A percentile compares a stretch with the other conserved stretches of the same genome.
Conservation (phyloP, 2,329 filamentous ascomycete species). For the Diplocarpon rosae region DNA sequence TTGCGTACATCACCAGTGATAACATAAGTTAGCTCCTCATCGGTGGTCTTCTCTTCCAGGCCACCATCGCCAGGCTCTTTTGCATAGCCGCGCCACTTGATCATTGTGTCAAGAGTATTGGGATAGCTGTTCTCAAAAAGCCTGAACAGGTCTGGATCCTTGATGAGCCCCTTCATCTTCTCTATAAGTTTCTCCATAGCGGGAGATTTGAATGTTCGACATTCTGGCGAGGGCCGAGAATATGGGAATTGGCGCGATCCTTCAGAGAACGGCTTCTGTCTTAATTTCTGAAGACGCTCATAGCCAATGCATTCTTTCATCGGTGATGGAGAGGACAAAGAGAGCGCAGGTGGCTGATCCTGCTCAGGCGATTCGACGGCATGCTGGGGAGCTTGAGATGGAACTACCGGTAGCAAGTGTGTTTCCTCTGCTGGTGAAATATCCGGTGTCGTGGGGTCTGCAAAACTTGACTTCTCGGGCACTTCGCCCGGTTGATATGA, state of each 20-base stretch:
- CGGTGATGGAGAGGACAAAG: background rate
- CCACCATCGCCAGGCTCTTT: slow-evolving; percentile 31
- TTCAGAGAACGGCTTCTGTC: slow-evolving; percentile 18
- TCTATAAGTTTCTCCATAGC: slow-evolving; percentile 67
- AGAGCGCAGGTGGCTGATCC: background rate
- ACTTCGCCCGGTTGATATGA: no score
- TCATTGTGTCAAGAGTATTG: slow-evolving; percentile 64
- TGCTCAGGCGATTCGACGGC: background rate
- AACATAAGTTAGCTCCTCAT: slow-evolving; percentile 51
- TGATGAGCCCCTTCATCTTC: slow-evolving; percentile 56
- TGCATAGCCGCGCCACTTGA: slow-evolving; percentile 54
- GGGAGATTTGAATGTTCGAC: slow-evolving; percentile 69
- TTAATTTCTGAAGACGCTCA: slow-evolving; percentile 14
- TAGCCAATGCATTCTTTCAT: slow-evolving; percentile 16
- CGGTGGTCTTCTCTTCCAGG: slow-evolving; percentile 25
- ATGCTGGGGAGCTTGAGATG: slow-evolving; percentile 1
- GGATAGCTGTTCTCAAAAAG: slow-evolving; percentile 65
- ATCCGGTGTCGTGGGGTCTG: background rate
- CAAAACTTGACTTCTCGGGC: no score
- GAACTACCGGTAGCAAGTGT: background rate
- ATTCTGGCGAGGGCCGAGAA: slow-evolving; percentile 64
- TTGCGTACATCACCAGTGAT: slow-evolving; percentile 39
- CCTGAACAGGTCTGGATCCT: slow-evolving; percentile 63
- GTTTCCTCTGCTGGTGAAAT: background rate
- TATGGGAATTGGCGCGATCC: slow-evolving; percentile 68